Evolutionary conservation across 306 rosid species (phyloP), one percentile per base, ranked within the genome.

Genomic region (Acacia confusa): DNA sequence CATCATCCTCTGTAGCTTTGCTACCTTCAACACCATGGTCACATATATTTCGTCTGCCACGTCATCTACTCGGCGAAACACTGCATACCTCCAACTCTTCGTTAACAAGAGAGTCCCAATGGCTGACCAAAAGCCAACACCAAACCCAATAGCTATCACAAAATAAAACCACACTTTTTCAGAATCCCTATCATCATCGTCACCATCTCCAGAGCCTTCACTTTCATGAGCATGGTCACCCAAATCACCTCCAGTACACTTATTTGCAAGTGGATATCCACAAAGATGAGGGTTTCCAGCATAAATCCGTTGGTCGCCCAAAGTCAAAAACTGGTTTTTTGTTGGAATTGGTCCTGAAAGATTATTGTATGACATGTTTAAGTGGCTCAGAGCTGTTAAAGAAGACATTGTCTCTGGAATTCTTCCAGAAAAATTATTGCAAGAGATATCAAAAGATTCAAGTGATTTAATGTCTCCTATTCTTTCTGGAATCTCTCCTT

Each of bases 91-190:
- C 75, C 57, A 70, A 2, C 36, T 43, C 4, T 44, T 70, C 38
- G 44, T 70, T 9, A 70, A 2, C 0, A 70, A 0, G 4, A 70
- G 16, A 43, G 53, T 70, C 34, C 75, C 75, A 22, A 44, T 70
- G 53, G 24, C 57, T 13, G 22, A 19, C 75, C 75, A 70, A 70
- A 70, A 70, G 4, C 75, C 75, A 24, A 7, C 11, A 0, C 38
- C 75, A 70, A 70, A 70, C 9, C 75, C 75, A 70, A 25, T 4
- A 0, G 57, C 57, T 12, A 70, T 13, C 7, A 70, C 75, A 70
- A 43, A 70, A 9, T 70, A 70, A 70, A 70, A 70, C 75, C 36
- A 70, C 22, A 70, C 57, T 41, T 70, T 43, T 4, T 44, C 57
- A 4, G 38, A 1, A 70, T 41, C 52, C 0, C 44, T 5, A 2